A percentile compares a stretch with the other conserved stretches of the same genome.
These are phyloP conservation scores for Monosporascus sp. DNA, from an alignment of 2,329 filamentous ascomycete species.

Conservation along the genomic window DNA sequence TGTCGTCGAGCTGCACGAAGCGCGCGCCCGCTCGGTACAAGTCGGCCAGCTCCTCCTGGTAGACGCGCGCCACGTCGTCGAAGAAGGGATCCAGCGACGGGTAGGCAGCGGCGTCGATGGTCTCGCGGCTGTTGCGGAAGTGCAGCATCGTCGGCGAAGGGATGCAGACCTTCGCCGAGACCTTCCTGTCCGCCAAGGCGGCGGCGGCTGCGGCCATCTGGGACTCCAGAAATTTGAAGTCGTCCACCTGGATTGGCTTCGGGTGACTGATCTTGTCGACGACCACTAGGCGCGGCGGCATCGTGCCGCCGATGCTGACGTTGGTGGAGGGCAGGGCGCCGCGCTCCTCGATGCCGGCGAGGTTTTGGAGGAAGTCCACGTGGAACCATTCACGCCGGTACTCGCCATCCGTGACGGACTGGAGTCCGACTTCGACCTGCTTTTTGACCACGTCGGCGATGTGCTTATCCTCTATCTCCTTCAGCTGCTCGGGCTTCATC, in stretches of 20 bases:
- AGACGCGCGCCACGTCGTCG: slow-evolving; percentile 48
- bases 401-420: slow-evolving; percentile 50
- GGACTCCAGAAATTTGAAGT: slow-evolving; percentile 48
- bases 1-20: slow-evolving; percentile 55
- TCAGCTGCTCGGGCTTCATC: slow-evolving; percentile 38
- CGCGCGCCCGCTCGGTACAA: slow-evolving; percentile 48
- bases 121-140: slow-evolving; percentile 50
- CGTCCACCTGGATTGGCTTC: slow-evolving; percentile 49
- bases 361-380: slow-evolving; percentile 51
- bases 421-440: slow-evolving; percentile 43
- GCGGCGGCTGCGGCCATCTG: slow-evolving; percentile 32
- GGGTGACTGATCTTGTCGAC: slow-evolving; percentile 50
- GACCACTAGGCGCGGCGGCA: slow-evolving; percentile 49
- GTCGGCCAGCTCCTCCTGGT: slow-evolving; percentile 48
- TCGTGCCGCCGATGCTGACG: slow-evolving; percentile 42
- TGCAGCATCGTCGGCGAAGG: slow-evolving; percentile 56
- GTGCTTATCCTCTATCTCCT: slow-evolving; percentile 45
- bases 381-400: slow-evolving; percentile 54
- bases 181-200: slow-evolving; percentile 23
- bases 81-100: slow-evolving; percentile 51
- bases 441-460: slow-evolving; percentile 42
- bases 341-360: slow-evolving; percentile 47
- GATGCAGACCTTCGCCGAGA: slow-evolving; percentile 50
- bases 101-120: slow-evolving; percentile 47
- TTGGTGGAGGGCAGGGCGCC: slow-evolving; percentile 39